Percentiles rank a stretch among this genome's conserved stretches.
These are phyloP conservation scores for Globisporangium alternatum DNA, from an alignment of 352 stramenopile species.

Conservation along the genomic window DNA sequence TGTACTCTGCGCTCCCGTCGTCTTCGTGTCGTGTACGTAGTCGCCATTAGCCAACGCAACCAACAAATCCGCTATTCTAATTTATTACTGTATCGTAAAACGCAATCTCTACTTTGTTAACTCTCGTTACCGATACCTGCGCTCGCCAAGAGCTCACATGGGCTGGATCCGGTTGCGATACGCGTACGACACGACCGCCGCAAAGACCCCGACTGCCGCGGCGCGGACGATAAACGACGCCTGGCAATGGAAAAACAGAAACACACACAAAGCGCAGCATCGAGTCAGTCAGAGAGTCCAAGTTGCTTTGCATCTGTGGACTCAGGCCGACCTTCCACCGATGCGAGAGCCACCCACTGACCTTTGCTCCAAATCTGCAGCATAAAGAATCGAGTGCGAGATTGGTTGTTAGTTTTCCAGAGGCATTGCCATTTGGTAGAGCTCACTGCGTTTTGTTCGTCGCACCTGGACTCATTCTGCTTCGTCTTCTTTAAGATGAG, in stretches of 20 bases:
- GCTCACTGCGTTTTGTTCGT: conserved; percentile 90
- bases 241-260: not conserved
- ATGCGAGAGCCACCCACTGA: not conserved
- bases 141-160: conserved; percentile 8
- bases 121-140: not conserved
- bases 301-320: not conserved
- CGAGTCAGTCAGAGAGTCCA: not conserved
- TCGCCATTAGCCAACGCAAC: not conserved
- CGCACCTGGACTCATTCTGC: conserved; percentile 4
- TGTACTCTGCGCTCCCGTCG: too few species aligned
- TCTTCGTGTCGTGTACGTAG: not conserved
- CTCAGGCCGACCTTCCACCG: not conserved
- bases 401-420: not conserved
- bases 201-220: conserved; percentile 15
- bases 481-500: not conserved
- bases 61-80: conserved; percentile 5
- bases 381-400: not conserved
- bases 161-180: conserved; percentile 20
- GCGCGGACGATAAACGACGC: conserved; percentile 16
- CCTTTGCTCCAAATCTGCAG: conserved; percentile 7
- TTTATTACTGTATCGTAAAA: conserved; percentile 8
- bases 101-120: not conserved
- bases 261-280: not conserved
- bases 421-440: conserved; percentile 44
- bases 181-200: conserved; percentile 7